phyloP scores from a whole-genome alignment of 352 stramenopile species.

The Phytophthora quininea region DNA sequence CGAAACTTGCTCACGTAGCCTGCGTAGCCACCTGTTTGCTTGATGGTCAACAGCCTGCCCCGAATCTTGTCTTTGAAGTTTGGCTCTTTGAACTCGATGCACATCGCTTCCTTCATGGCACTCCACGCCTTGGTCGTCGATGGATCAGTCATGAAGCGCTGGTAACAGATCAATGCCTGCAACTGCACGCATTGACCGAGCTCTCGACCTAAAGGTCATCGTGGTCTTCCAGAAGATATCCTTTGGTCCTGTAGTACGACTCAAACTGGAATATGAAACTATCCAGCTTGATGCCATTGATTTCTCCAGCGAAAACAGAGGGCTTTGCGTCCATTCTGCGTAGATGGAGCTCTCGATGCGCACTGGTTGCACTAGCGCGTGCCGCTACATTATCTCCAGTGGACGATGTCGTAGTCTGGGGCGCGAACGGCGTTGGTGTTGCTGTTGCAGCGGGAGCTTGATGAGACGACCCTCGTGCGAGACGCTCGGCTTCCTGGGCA shows the following conservation, averaged over 20 bases:
- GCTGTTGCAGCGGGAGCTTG: not conserved
- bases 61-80: conserved; percentile 16
- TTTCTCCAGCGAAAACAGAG: not conserved
- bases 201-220: not conserved
- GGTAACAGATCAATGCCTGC: conserved; percentile 18
- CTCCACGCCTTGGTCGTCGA: conserved; percentile 8
- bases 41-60: conserved; percentile 9
- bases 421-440: not conserved
- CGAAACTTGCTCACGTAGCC: conserved; percentile 23
- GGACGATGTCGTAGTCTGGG: not conserved
- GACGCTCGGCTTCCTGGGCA: not conserved
- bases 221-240: conserved; percentile 11
- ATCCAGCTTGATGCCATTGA: conserved; percentile 1
- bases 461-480: not conserved
- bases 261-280: conserved; percentile 7
- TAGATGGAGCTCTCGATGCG: not conserved
- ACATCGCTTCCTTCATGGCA: conserved; percentile 9
- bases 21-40: conserved; percentile 15
- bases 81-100: conserved; percentile 18
- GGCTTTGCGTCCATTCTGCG: conserved; percentile 4
- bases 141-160: conserved; percentile 14
- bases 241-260: not conserved
- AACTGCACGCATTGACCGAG: conserved; percentile 18
- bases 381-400: not conserved
- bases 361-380: not conserved